Evolutionary conservation across 2,329 filamentous ascomycete species (phyloP), one percentile per base, ranked within the genome.

Genomic region (Fusarium brachygibbosum): DNA sequence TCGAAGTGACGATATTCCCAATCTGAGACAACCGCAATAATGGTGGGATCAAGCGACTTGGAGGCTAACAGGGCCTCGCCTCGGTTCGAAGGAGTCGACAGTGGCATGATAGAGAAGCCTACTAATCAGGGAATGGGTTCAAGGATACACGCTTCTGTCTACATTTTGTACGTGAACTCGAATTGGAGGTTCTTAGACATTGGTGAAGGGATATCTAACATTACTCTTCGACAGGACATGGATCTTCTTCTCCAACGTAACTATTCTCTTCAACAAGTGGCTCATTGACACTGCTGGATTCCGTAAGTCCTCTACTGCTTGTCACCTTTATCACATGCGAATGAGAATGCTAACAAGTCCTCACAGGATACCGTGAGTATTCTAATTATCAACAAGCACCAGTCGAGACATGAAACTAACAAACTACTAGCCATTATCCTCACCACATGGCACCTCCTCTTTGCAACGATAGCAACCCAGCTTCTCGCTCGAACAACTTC

Each of bases 221-320:
- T 35, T n/a, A 37, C 12, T 37, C 37, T 54, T 53, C 42, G 11
- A 11, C 29, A 87, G 85, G 56, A 87, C 88, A 76, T 97, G 93
- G 93, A 97, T 97, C 72, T 85, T 93, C 71, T 88, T 96, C 77
- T 96, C 92, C 74, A 95, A 93, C 70, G 85, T 88, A 74, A 93
- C 94, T 66, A 97, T 97, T 76, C 83, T 97, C 66, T 97, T 97
- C 86, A 97, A 97, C 85, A 97, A 97, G 83, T 94, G 91, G 88
- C 88, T 97, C 50, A 86, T 97, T 63, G 88, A 93, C 76, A 89
- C 88, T 66, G 87, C 87, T 75, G 87, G 91, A 59, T 95, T 95
- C 80, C 86, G 91, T 93, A 82, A 84, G 90, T 85, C 45, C 5
- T 17, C 16, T 49, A 8, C 51, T 44, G 29, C 14, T 23, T 12